phyloP scores from a whole-genome alignment of 83 land plant genomes.

The Picea abies region DNA sequence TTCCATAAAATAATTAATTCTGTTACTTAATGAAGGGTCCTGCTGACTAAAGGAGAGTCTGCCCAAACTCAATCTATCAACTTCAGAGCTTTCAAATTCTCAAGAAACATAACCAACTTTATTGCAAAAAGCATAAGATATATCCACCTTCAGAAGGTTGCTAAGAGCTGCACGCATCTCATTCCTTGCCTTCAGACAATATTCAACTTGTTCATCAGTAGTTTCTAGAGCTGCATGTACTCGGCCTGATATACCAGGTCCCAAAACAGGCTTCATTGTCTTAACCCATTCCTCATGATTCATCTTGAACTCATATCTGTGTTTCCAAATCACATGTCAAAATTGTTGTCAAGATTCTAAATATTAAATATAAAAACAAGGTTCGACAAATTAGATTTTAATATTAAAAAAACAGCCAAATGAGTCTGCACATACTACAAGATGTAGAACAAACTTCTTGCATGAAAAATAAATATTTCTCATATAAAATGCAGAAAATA shows the following conservation, averaged over 20 bases:
- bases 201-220: too few relatives aligned
- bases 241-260: constrained; percentile 36
- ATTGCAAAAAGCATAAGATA: not conserved
- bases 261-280: constrained; percentile 46
- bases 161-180: constrained; percentile 64
- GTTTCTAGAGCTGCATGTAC: too few relatives aligned
- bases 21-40: not conserved
- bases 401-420: too few relatives aligned
- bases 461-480: too few relatives aligned
- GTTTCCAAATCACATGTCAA: not conserved
- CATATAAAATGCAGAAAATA: too few relatives aligned
- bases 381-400: not conserved
- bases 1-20: too few relatives aligned
- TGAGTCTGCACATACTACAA: too few relatives aligned
- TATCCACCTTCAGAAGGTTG: constrained; percentile 77
- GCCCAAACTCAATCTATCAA: not conserved
- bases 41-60: not conserved
- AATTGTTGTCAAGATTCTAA: not conserved
- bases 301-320: constrained; percentile 71
- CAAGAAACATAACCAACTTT: not conserved
- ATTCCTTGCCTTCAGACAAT: constrained; percentile 41
- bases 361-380: not conserved
- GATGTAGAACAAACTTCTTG: too few relatives aligned
- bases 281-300: constrained; percentile 71
- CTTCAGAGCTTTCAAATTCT: not conserved